Evolutionary conservation across 78 protist genomes (phyloP).

Genomic region (Polysphondylium violaceum): DNA sequence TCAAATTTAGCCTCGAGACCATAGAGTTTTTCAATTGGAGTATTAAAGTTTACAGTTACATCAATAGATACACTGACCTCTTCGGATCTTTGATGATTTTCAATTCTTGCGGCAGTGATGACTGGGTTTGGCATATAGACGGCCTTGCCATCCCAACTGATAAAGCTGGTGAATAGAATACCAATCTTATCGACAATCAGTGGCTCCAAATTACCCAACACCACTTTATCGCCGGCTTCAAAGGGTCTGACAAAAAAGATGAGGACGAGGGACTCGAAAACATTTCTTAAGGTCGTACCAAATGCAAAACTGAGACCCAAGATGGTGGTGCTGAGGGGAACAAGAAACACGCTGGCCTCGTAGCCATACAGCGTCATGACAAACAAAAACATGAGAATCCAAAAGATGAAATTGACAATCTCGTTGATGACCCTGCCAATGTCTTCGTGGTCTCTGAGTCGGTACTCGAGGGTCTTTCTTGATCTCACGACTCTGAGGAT

Average conservation of each 20-base stretch:
- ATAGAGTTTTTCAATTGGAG: conserved; percentile 66
- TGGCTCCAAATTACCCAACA: conserved; percentile 14
- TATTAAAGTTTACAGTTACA: conserved; percentile 27
- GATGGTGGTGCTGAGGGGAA: conserved; percentile 52
- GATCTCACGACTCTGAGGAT: conserved; percentile 41
- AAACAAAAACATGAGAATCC: conserved; percentile 61
- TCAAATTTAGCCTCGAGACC: conserved; percentile 46
- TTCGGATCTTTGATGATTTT: conserved; percentile 74
- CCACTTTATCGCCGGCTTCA: conserved; percentile 72
- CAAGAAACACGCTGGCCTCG: conserved; percentile 34
- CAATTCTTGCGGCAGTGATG: conserved; percentile 4
- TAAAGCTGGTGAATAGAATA: conserved; percentile 50
- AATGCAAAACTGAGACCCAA: conserved; percentile 57
- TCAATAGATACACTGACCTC: conserved; percentile 58
- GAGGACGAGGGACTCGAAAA: conserved; percentile 51
- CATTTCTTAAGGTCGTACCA: conserved; percentile 54
- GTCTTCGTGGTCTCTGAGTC: conserved; percentile 74
- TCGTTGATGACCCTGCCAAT: conserved; percentile 70
- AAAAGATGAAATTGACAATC: conserved; percentile 56
- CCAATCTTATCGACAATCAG: conserved; percentile 64
- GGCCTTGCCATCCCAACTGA: conserved; percentile 65
- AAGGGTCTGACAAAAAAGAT: conserved; percentile 73
- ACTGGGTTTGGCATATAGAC: conserved; percentile 51
- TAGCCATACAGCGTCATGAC: conserved; percentile 62
- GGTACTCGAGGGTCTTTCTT: conserved; percentile 57